Conservation (phyloP, 2,329 filamentous ascomycete genomes). For the Epichloe gansuensis region DNA sequence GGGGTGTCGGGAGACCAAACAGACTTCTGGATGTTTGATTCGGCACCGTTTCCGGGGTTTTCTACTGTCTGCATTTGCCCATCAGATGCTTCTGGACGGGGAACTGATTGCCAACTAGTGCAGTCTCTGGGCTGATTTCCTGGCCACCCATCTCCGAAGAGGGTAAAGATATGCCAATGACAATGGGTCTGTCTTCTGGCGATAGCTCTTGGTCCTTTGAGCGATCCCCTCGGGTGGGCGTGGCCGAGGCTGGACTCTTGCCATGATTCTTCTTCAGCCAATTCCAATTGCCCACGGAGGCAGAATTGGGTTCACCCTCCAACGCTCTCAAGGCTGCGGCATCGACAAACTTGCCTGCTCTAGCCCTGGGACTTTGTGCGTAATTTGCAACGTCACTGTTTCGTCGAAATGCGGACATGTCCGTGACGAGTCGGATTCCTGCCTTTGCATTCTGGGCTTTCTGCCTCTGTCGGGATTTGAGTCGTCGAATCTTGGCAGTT, state of each 20-base stretch:
- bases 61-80: not conserved
- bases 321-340: constrained; percentile 47
- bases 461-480: constrained; percentile 49
- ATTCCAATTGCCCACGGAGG: constrained; percentile 44
- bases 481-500: constrained; percentile 28
- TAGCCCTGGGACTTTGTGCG: constrained; percentile 18
- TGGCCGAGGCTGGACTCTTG: constrained; percentile 16
- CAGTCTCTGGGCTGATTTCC: constrained; percentile 37
- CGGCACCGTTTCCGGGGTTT: not conserved
- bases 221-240: constrained; percentile 16
- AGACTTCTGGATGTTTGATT: constrained; percentile 21
- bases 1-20: constrained; percentile 53
- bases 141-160: constrained; percentile 23
- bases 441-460: constrained; percentile 47
- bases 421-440: constrained; percentile 58
- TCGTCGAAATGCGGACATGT: constrained; percentile 44
- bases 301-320: constrained; percentile 41
- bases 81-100: not conserved
- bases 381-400: constrained; percentile 25
- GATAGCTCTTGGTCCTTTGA: constrained; percentile 40
- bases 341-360: constrained; percentile 40
- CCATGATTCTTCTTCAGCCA: constrained; percentile 37
- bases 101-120: constrained; percentile 26
- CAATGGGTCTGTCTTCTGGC: constrained; percentile 57
- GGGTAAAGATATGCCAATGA: constrained; percentile 58